Base-by-base conservation (phyloP, 78 protist species). In the Emiliania huxleyi region DNA sequence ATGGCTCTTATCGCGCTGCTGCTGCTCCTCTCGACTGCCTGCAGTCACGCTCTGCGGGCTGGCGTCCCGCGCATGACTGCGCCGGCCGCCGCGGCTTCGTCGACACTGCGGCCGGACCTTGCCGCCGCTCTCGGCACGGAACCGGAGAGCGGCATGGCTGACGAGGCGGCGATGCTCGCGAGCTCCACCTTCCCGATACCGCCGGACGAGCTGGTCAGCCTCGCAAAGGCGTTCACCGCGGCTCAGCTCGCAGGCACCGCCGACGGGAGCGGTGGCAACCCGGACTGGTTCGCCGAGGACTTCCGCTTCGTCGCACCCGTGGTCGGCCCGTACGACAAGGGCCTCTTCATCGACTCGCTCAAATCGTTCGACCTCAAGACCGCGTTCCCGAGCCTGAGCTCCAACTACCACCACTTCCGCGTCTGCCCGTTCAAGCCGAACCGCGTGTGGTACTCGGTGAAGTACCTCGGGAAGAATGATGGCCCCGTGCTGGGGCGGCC, bases 361-460 rank as follows among this genome's bases (percentile, higher is more conserved):
- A 11, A 5, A 0, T 0, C 8, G 15, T 85, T 85, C 40, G 12
- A 48, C 18, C 1, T 85, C 5, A 1, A 12, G 55, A 56, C 5
- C 26, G 90, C 90, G 2, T 85, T 85, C 40, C 52, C 56, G 23
- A 56, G 40, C 89, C 26, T 48, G 45, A 40, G 15, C 90, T 1
- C 22, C 56, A 26, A 48, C 45, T 43, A 22, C 23, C 62, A 85
- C 90, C 40, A 1, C 23, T 85, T 85, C 62, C 56, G 56, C 56
- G 62, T 35, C 40, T 15, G 25, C 90, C 90, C 90, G 45, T 85
- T 85, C 62, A 18, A 85, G 56, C 90, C 90, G 15, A 44, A 44
- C 56, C 90, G 90, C 49, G 90, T 85, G 40, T 85, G 90, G 90
- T 45, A n/a, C n/a, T n/a, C n/a, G n/a, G n/a, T n/a, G n/a, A n/a